phyloP scores from a whole-genome alignment of 148 eudicot genomes.

The Oxyria digyna region DNA sequence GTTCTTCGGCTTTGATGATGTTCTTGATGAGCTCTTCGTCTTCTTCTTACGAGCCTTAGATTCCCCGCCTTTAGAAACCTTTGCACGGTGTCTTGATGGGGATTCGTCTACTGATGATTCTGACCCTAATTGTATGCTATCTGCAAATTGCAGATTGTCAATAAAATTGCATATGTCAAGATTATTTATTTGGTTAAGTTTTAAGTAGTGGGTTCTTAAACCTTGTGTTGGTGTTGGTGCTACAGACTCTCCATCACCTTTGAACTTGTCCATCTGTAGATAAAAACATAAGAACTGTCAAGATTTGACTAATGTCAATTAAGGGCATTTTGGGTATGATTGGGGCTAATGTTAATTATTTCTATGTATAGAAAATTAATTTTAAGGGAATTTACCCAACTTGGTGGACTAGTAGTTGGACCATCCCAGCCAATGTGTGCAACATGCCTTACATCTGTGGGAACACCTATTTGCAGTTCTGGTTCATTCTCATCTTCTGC shows the following conservation, averaged over 20 bases:
- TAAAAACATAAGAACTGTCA: background rate
- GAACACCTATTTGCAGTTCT: conserved; percentile 66
- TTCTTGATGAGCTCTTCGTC: background rate
- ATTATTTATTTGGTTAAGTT: background rate
- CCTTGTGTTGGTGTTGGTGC: background rate
- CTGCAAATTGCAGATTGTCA: background rate
- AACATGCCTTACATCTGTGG: conserved; percentile 91
- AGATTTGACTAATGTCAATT: background rate
- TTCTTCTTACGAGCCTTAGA: background rate
- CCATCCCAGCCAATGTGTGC: conserved; percentile 90
- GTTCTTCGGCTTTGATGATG: background rate
- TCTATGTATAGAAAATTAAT: background rate
- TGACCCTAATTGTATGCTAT: background rate
- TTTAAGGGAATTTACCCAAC: conserved; percentile 45
- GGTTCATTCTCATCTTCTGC: conserved; percentile 62
- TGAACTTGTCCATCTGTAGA: conserved; percentile 8
- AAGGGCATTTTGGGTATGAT: background rate
- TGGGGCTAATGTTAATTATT: background rate
- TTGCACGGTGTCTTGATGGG: background rate
- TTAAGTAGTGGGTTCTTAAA: background rate
- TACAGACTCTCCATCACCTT: background rate
- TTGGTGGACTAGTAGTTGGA: conserved; percentile 43
- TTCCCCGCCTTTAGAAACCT: conserved; percentile 1
- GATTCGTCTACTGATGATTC: background rate
- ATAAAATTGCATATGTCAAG: background rate